Evolutionary conservation across 1,139 yeast species (phyloP).

Genomic region (Lodderomyces oxycetoniae): DNA sequence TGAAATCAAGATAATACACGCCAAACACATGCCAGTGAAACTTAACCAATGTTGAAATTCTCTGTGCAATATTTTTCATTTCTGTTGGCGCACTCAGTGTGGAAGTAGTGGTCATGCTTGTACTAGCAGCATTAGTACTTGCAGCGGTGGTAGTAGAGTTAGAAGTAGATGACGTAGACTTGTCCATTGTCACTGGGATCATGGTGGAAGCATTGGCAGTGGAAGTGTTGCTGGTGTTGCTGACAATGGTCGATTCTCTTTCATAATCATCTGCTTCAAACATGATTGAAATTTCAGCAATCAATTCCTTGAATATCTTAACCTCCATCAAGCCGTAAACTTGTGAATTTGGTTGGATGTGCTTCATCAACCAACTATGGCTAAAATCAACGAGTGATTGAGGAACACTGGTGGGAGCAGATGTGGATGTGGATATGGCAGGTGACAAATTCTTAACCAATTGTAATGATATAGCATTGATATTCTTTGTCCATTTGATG

Average conservation of each 20-base stretch:
- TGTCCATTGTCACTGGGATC: too few species aligned
- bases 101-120: constrained; percentile 5
- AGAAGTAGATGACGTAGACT: not conserved
- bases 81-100: constrained; percentile 30
- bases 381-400: constrained; percentile 56
- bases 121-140: constrained; percentile 4
- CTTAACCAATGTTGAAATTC: constrained; percentile 55
- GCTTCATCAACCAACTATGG: constrained; percentile 76
- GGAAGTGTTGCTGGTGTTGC: not conserved
- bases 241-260: not conserved
- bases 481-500: constrained; percentile 85
- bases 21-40: constrained; percentile 79
- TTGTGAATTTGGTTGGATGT: constrained; percentile 78
- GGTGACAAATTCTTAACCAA: constrained; percentile 44
- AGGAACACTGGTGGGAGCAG: constrained; percentile 21
- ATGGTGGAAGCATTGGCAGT: constrained; percentile 2
- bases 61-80: constrained; percentile 44
- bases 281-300: constrained; percentile 26
- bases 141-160: not conserved
- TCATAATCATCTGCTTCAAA: constrained; percentile 11
- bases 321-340: constrained; percentile 76
- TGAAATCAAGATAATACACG: constrained; percentile 34
- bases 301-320: constrained; percentile 52
- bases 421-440: constrained; percentile 4
- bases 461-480: constrained; percentile 69